These are phyloP conservation scores for Furcasterigmium sp. DNA, from an alignment of 2,329 filamentous ascomycete species.

Conservation along the genomic window DNA sequence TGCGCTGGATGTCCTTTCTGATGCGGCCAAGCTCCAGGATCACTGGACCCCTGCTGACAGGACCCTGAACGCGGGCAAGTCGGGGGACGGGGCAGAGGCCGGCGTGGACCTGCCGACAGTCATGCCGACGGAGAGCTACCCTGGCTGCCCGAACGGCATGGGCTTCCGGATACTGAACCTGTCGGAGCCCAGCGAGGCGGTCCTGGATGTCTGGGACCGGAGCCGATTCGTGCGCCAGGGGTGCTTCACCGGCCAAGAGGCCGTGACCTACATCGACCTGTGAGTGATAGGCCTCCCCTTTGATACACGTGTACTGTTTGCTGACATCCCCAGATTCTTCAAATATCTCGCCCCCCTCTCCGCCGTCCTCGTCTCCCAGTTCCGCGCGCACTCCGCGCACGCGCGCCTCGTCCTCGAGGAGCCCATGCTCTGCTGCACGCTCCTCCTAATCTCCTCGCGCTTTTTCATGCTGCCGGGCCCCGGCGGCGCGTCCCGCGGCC, in stretches of 20 bases:
- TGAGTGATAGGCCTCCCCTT: conserved; percentile 5
- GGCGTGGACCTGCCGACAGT: neutral
- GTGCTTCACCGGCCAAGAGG: conserved; percentile 19
- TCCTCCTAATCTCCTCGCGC: conserved; percentile 15
- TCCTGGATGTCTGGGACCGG: conserved; percentile 17
- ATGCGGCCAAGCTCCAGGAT: conserved; percentile 1
- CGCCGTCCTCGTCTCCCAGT: neutral
- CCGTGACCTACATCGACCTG: conserved; percentile 18
- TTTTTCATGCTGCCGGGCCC: conserved; percentile 16
- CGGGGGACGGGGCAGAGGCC: neutral
- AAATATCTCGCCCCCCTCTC: conserved; percentile 5
- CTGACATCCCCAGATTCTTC: conserved; percentile 2
- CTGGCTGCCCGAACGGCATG: neutral
- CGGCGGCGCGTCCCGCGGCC: conserved; percentile 14
- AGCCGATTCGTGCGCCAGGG: conserved; percentile 18
- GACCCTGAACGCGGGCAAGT: too few relatives aligned
- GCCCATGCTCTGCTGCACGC: conserved; percentile 15
- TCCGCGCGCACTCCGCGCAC: conserved; percentile 8
- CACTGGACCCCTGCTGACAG: neutral
- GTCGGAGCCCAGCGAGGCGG: conserved; percentile 13
- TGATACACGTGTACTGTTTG: too few relatives aligned
- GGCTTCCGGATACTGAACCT: conserved; percentile 6
- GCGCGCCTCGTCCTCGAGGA: conserved; percentile 10
- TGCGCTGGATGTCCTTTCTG: conserved; percentile 4
- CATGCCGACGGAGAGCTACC: neutral